Base-by-base conservation (phyloP, 768 basidiomycete species). In the Agrocybe praecox region DNA sequence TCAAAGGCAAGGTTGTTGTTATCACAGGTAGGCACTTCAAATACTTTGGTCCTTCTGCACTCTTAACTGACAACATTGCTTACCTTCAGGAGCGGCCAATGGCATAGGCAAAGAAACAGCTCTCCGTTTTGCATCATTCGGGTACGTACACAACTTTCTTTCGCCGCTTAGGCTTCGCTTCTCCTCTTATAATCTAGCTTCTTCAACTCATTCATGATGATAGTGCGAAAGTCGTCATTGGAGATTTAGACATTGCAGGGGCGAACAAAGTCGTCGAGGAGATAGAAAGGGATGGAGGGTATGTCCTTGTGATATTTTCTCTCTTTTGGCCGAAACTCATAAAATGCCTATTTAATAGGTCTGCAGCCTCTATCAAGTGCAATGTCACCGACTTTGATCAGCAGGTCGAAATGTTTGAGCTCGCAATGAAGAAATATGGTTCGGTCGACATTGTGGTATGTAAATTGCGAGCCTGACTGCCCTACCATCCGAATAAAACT, bases 321-420 rank as follows among this genome's bases (percentile, higher is more conserved):
- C 12, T 46, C 24, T 11, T 46, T 34, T 32, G 26, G 22, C n/a
- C 26, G 3, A 43, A 29, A 29, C 26, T 29, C 10, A 2, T 14
- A 17, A 46, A n/a, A 12, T 17, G 22, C n/a, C 22, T 22, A 11
- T 19, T 36, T 50, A 43, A 9, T 64, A 84, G 84, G 3, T 61
- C 74, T 19, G 83, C 80, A 7, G 62, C 70, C 11, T 75, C 67
- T 45, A 69, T 75, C 24, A 72, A 67, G 48, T 84, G 82, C 63
- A 72, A 86, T 62, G 85, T 87, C 33, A 75, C 75, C 6, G 63
- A 70, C 0, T 87, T 81, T 77, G 83, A 86, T 6, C 76, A 85
- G 46, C 80, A 80, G 52, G 74, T 81, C 8, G 70, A 74, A 3
- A 59, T 85, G 62, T 86, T 85, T 59, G 80, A 83, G 52, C 65